Evolutionary conservation across 169 alveolate genomes (phyloP), one percentile per base, ranked within the genome.

Genomic region (Plasmodium relictum): DNA sequence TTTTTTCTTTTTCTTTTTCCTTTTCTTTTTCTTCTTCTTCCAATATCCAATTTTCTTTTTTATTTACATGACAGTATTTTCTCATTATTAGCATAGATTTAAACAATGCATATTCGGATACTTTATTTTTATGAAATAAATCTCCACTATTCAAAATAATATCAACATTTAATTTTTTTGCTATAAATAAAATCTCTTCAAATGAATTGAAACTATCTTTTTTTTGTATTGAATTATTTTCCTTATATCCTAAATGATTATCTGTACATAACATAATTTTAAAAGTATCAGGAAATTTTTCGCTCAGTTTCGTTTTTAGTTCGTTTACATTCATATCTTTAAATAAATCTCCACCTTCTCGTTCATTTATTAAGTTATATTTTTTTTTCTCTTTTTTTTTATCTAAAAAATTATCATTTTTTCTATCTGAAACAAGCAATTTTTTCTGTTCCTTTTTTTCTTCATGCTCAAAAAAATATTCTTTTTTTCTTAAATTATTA

Each of bases 201-300:
- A 98, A 97, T 0, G 99, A 94, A 74, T 94, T 92, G 83, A 98
- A 96, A 8, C 99, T 94, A 71, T 98, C 99, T 58, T 97, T 94
- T 10, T 95, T 95, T 62, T 94, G 96, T 26, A 89, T 73, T 6
- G 95, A 42, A 72, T 97, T 99, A 54, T 96, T 94, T 92, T 98
- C 99, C 80, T 97, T 95, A 74, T 95, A 97, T 8, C 99, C 99
- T 74, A 97, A 91, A 88, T 98, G 99, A 65, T 97, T 97, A 88
- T 98, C 99, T 4, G 99, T 95, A 37, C 97, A 96, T 16, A 98
- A 97, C 88, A 98, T 68, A 26, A 97, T 96, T 88, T 95, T 96
- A 78, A 97, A 95, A 37, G 93, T 90, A 52, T 76, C 73, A 12
- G 89, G 88, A 5, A 92, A 93, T 8, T 88, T 88, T 9, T 58